phyloP scores from a whole-genome alignment of 306 rosid genomes.

The Carpinus viminea region DNA sequence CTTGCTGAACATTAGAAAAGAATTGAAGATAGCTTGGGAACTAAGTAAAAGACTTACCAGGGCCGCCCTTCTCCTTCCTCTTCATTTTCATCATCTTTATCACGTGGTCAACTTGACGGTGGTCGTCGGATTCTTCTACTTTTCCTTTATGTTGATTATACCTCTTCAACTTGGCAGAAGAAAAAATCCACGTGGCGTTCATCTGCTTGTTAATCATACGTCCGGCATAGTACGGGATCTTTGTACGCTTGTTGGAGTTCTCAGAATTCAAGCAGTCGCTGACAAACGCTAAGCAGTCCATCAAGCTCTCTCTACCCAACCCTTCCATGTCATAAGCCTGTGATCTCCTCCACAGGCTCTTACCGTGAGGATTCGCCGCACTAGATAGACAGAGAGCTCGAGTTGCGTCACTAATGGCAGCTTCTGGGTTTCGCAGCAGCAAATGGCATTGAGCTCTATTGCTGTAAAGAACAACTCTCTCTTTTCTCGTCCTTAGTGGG shows the following conservation, averaged over 20 bases:
- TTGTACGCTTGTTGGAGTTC: constrained; percentile 22
- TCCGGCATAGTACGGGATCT: constrained; percentile 50
- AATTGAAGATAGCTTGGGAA: background rate
- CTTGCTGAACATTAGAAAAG: too few relatives aligned
- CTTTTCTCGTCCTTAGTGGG: constrained; percentile 36
- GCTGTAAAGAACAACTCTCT: constrained; percentile 68
- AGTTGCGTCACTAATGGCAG: constrained; percentile 63
- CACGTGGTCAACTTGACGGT: constrained; percentile 17
- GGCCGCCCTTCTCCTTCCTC: constrained; percentile 1
- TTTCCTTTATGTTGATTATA: constrained; percentile 4
- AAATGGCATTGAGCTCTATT: constrained; percentile 72
- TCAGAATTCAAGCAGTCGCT: constrained; percentile 28
- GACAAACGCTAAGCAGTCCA: constrained; percentile 56
- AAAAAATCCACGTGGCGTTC: constrained; percentile 54
- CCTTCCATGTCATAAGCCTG: constrained; percentile 69
- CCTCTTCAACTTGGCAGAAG: constrained; percentile 30
- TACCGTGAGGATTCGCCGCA: constrained; percentile 42
- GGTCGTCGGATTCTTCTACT: constrained; percentile 8
- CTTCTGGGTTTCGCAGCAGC: constrained; percentile 44
- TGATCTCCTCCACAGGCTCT: constrained; percentile 76
- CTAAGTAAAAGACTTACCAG: background rate
- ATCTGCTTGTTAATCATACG: constrained; percentile 61
- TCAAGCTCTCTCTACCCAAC: constrained; percentile 57
- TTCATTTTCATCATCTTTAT: constrained; percentile 23
- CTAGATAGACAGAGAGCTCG: constrained; percentile 59